These are phyloP conservation scores for Apiospora malaysiana DNA, from an alignment of 2,329 filamentous ascomycete species.

Conservation along the genomic window DNA sequence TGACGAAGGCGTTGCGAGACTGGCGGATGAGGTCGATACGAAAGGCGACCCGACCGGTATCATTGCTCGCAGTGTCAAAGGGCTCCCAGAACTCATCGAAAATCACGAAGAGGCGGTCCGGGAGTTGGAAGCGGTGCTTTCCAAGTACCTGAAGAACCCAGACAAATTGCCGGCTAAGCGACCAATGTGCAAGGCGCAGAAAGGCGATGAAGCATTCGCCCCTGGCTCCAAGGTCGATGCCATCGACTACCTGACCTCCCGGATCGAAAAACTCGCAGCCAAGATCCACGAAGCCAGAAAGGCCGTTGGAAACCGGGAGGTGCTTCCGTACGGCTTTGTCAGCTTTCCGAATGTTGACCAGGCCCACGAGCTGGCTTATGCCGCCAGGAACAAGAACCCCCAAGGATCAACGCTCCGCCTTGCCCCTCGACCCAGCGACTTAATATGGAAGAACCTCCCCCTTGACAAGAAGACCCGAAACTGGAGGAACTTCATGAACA, in stretches of 20 bases:
- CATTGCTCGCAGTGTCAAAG: constrained; percentile 90
- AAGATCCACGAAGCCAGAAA: constrained; percentile 84
- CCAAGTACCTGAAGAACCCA: constrained; percentile 90
- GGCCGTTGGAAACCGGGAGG: constrained; percentile 84
- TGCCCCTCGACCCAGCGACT: constrained; percentile 85
- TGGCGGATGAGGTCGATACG: constrained; percentile 77
- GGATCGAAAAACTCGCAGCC: constrained; percentile 81
- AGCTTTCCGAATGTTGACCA: constrained; percentile 89
- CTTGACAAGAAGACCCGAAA: constrained; percentile 69
- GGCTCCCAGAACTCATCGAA: constrained; percentile 83
- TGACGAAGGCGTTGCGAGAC: constrained; percentile 85
- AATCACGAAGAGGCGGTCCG: constrained; percentile 83
- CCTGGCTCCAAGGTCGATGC: constrained; percentile 82
- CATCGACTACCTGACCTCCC: constrained; percentile 88
- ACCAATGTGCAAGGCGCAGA: constrained; percentile 80
- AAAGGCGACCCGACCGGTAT: constrained; percentile 72
- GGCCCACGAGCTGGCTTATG: constrained; percentile 86
- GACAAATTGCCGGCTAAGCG: constrained; percentile 76
- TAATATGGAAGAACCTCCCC: constrained; percentile 95
- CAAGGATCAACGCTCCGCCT: constrained; percentile 78
- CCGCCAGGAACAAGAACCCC: constrained; percentile 79
- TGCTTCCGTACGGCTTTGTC: constrained; percentile 91
- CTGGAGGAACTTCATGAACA: constrained; percentile 77
- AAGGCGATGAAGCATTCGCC: constrained; percentile 75
- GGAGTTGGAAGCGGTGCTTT: constrained; percentile 80